Percentiles rank a stretch among this genome's conserved stretches.
phyloP scores from a whole-genome alignment of 2,329 filamentous ascomycete genomes.

The Aspergillus tubingensis region DNA sequence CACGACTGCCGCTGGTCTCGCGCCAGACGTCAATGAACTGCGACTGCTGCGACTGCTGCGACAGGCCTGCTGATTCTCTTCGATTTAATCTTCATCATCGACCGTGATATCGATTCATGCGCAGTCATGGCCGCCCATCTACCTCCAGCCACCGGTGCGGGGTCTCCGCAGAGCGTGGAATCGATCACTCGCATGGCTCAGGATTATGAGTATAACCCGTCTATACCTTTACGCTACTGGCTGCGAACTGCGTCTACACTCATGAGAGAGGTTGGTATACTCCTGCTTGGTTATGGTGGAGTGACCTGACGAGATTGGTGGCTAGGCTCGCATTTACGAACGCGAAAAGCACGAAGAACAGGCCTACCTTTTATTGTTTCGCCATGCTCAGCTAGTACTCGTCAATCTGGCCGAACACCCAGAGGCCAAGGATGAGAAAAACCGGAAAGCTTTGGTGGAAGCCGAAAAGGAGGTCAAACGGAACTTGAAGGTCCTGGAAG shows the following conservation, averaged over 20 bases:
- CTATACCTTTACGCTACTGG: conserved; percentile 78
- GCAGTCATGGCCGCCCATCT: conserved; percentile 29
- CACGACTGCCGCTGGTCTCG: conserved; percentile 18
- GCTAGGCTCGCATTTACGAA: conserved; percentile 79
- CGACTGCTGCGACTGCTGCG: not conserved
- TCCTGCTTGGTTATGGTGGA: not conserved
- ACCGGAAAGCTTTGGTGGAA: conserved; percentile 54
- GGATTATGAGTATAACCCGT: conserved; percentile 77
- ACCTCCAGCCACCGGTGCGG: conserved; percentile 32
- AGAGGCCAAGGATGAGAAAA: conserved; percentile 66
- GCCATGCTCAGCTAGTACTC: conserved; percentile 82
- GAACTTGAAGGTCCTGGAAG: conserved; percentile 72
- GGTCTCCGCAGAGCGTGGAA: conserved; percentile 67
- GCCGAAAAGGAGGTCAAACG: conserved; percentile 64
- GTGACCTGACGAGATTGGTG: not conserved
- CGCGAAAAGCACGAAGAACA: conserved; percentile 82
- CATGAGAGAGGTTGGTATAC: conserved; percentile 70
- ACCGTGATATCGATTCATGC: conserved; percentile 2
- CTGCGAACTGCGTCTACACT: conserved; percentile 76
- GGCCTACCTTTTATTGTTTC: conserved; percentile 87
- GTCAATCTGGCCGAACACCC: conserved; percentile 75
- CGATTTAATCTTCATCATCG: not conserved
- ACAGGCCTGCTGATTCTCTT: not conserved
- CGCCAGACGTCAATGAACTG: conserved; percentile 20
- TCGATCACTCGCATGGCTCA: conserved; percentile 76